Conservation (phyloP, 108 stramenopile species). For the Cyclotella kingstonii region DNA sequence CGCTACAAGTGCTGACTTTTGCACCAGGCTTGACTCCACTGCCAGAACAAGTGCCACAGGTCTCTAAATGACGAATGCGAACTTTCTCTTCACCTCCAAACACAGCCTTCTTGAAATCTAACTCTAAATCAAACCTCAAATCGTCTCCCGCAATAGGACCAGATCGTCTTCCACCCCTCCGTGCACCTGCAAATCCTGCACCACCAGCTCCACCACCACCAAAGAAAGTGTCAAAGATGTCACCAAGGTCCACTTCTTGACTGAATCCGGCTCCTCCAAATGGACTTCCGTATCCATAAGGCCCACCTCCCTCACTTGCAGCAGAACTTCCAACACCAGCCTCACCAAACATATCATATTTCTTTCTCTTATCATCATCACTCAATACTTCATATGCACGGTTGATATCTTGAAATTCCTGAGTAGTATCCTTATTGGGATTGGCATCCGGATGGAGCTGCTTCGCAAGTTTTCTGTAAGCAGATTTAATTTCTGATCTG, state of each 20-base stretch:
- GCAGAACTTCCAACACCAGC: constrained; percentile 61
- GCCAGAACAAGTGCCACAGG: constrained; percentile 86
- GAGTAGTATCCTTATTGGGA: constrained; percentile 68
- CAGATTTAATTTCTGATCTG: constrained; percentile 77
- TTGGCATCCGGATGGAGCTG: constrained; percentile 89
- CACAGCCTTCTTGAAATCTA: constrained; percentile 95
- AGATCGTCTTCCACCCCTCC: constrained; percentile 47
- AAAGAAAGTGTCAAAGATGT: constrained; percentile 96
- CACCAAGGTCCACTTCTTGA: constrained; percentile 91
- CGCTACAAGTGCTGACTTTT: constrained; percentile 72
- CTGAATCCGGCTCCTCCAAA: constrained; percentile 74
- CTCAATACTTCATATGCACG: constrained; percentile 90
- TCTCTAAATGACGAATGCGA: constrained; percentile 90
- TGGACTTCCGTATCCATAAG: constrained; percentile 51
- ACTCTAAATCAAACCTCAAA: constrained; percentile 88
- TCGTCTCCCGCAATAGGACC: constrained; percentile 88
- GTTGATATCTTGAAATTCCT: constrained; percentile 77
- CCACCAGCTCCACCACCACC: constrained; percentile 70
- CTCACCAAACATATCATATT: constrained; percentile 90
- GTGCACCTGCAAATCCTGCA: constrained; percentile 49
- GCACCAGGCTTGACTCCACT: constrained; percentile 89
- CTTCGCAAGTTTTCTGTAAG: constrained; percentile 82
- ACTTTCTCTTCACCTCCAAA: constrained; percentile 97
- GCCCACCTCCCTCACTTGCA: constrained; percentile 49
- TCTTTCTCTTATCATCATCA: constrained; percentile 81